Conservation (phyloP, 305 asterid genomes). For the Fraxinus dipetala region DNA sequence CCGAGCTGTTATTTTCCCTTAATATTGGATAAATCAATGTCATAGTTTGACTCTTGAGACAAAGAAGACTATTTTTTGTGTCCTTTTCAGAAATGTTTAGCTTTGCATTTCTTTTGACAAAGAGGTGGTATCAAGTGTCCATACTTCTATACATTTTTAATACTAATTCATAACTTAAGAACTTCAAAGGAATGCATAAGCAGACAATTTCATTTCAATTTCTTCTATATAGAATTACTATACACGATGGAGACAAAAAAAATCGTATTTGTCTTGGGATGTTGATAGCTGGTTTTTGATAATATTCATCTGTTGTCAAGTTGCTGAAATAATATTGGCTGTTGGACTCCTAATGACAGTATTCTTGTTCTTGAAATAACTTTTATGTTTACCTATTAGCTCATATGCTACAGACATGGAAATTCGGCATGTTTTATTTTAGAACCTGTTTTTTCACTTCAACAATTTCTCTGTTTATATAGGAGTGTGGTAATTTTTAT, state of each 20-base stretch:
- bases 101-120: background rate
- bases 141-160: background rate
- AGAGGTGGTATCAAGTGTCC: background rate
- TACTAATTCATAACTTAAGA: background rate
- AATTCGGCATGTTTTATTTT: background rate
- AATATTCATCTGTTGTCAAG: background rate
- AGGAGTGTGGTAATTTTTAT: slow-evolving; percentile 33
- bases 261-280: background rate
- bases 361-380: background rate
- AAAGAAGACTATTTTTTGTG: background rate
- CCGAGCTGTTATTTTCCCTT: background rate
- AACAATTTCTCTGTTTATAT: slow-evolving; percentile 3
- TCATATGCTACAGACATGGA: background rate
- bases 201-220: background rate
- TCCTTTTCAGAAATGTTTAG: background rate
- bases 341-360: background rate
- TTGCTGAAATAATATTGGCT: background rate
- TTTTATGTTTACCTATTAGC: background rate
- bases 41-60: background rate
- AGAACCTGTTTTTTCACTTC: slow-evolving; percentile 12
- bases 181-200: background rate
- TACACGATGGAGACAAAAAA: background rate
- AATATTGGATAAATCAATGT: background rate
- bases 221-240: background rate
- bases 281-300: background rate